Evolutionary conservation across 768 basidiomycete genomes (phyloP), one percentile per base, ranked within the genome.

Genomic region (Phanerodontia chrysosporium): DNA sequence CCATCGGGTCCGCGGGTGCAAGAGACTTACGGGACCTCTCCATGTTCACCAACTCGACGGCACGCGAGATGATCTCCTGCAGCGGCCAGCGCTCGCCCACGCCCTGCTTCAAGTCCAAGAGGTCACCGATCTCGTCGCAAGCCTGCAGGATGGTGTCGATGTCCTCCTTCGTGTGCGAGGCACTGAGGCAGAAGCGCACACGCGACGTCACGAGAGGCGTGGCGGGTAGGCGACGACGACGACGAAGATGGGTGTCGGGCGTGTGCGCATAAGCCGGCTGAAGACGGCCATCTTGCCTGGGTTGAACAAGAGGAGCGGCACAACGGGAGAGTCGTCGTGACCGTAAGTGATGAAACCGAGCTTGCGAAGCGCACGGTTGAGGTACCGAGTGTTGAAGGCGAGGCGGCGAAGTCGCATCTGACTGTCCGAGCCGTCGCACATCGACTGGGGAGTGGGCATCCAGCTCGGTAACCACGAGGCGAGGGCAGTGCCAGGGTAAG

Each of bases 281-380:
- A 98, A 96, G 68, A 89, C 80, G 60, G 83, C 82, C 92, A 98
- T 93, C 78, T 97, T 98, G 53, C 90, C 95, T 0, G 92, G 92
- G 71, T 92, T 85, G 81, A 93, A 98, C 30, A 98, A 75, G 52
- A 99, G 78, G 46, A 98, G 77, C 0, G 97, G 96, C 3, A 98
- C 89, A 66, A 99, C 92, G 1, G 97, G 96, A 27, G 92, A 94
- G 64, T 92, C 86, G 35, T 86, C 83, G 72, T 92, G 86, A 0
- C 96, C 96, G 67, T 95, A 97, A 6, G 91, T 92, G 77, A 99
- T 96, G 80, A 99, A 99, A 0, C 97, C 97, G 32, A 99, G 84
- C 68, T 92, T 95, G 66, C 82, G 78, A 57, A 99, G 80, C 1
- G 86, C 96, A 5, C 81, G 81, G 62, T 90, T 87, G 51, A 99